Evolutionary conservation across 1,284 basidiomycete genomes (phyloP), one percentile per base, ranked within the genome.

Genomic region (Sphaerobolus stellatus): DNA sequence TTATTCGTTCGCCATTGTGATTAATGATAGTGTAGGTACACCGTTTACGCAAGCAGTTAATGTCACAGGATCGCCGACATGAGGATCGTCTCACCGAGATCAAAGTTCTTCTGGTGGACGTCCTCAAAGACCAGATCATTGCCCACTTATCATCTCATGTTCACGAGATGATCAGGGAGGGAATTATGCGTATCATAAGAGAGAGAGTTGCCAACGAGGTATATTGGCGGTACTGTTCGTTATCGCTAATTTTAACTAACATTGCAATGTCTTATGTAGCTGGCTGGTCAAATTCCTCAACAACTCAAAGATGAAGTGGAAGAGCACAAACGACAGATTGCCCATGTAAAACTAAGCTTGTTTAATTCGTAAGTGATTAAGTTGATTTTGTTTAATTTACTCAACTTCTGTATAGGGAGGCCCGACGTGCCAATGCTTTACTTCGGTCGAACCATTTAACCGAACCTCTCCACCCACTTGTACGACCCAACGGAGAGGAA

Each of bases 391-490:
- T 44, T 33, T 56, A 36, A 13, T 22, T 22, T 41, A n/a, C 13
- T 43, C 52, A 34, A 29, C 13, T 11, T 24, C 43, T 8, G 14
- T 25, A 18, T 59, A 82, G 80, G 1, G 79, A 81, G 63, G 78
- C 79, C 5, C 72, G 78, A 16, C 71, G 75, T 27, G 72, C 76
- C 58, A 81, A 81, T 60, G 70, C 74, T 4, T 68, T 72, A 16
- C 69, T 79, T 34, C 67, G 68, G 9, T 65, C 69, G 0, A 66
- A 71, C 48, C 69, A 70, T 14, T 60, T 73, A 8, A 70, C 68
- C 36, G 71, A 74, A 22, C 75, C 73, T 8, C 67, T 82, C 25
- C 71, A 74, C 28, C 75, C 76, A 14, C 72, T 81, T 1, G 64
- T 79, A 16, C 72, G 75, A 0, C 78, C 79, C 2, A 64, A 77